Percentiles rank a stretch among this genome's conserved stretches.
Evolutionary conservation across 1,284 basidiomycete genomes (phyloP).

Genomic region (Malassezia nana): DNA sequence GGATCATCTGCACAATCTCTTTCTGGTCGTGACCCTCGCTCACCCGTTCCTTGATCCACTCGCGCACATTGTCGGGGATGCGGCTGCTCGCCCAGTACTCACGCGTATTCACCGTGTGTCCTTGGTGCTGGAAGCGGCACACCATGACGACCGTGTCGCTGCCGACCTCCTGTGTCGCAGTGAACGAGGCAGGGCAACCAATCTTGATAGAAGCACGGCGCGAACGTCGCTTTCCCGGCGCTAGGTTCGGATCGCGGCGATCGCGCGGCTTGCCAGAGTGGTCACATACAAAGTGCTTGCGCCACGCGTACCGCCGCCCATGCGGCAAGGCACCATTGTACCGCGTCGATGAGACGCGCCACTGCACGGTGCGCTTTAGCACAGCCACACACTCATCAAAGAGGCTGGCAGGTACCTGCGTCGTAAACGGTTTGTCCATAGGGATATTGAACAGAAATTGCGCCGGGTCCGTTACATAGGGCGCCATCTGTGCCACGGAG

Average conservation of each 20-base stretch:
- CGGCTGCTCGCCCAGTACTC: slow-evolving; percentile 18
- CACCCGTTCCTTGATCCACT: slow-evolving; percentile 19
- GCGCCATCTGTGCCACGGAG: slow-evolving; percentile 14
- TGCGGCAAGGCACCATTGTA: slow-evolving; percentile 20
- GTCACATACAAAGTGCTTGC: slow-evolving; percentile 20
- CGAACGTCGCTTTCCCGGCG: slow-evolving; percentile 16
- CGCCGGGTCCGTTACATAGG: slow-evolving; percentile 16
- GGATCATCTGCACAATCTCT: slow-evolving; percentile 21
- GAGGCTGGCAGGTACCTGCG: slow-evolving; percentile 16
- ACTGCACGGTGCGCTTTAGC: slow-evolving; percentile 18
- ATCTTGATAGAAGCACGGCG: slow-evolving; percentile 18
- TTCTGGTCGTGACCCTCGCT: slow-evolving; percentile 18
- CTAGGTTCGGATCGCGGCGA: slow-evolving; percentile 16
- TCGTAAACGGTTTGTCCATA: slow-evolving; percentile 18
- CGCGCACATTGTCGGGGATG: slow-evolving; percentile 20
- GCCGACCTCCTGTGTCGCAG: slow-evolving; percentile 18
- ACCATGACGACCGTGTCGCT: slow-evolving; percentile 18
- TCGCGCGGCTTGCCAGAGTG: slow-evolving; percentile 19
- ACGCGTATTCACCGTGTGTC: slow-evolving; percentile 19
- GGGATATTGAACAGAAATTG: slow-evolving; percentile 16
- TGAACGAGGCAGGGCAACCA: slow-evolving; percentile 18
- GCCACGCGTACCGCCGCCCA: slow-evolving; percentile 17
- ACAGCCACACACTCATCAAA: slow-evolving; percentile 18
- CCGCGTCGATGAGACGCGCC: slow-evolving; percentile 19
- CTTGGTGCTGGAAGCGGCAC: slow-evolving; percentile 20